phyloP scores from a whole-genome alignment of 2,329 filamentous ascomycete genomes.

The Aureobasidium sp. region DNA sequence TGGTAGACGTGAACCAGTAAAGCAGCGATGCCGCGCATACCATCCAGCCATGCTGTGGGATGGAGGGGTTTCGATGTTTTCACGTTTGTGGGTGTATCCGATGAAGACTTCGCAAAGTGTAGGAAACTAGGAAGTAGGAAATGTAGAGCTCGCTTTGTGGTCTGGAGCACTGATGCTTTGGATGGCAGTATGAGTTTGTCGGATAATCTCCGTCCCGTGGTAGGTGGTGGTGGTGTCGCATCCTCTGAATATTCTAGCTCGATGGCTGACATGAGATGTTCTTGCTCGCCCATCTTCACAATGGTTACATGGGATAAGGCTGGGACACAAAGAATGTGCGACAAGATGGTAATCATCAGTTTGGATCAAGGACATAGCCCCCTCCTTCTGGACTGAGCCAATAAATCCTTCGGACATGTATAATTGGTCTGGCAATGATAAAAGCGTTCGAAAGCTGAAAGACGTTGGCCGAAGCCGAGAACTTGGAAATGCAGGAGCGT shows the following conservation, averaged over 20 bases:
- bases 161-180: background rate
- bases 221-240: background rate
- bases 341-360: background rate
- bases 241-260: background rate
- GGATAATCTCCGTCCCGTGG: background rate
- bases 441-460: background rate
- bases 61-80: background rate
- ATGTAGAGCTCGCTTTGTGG: background rate
- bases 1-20: constrained; percentile 21
- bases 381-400: background rate
- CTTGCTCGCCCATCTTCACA: background rate
- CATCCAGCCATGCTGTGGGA: constrained; percentile 21
- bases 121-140: background rate
- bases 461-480: background rate
- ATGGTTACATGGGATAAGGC: background rate
- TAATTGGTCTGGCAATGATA: background rate
- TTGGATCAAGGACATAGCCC: background rate
- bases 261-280: background rate
- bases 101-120: background rate
- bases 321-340: background rate
- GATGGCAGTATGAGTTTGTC: background rate
- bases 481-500: background rate
- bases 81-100: too few species aligned
- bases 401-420: background rate
- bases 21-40: constrained; percentile 20